Evolutionary conservation across 257 asterid species (phyloP), one percentile per base, ranked within the genome.

Genomic region (Penstemon eatonii): DNA sequence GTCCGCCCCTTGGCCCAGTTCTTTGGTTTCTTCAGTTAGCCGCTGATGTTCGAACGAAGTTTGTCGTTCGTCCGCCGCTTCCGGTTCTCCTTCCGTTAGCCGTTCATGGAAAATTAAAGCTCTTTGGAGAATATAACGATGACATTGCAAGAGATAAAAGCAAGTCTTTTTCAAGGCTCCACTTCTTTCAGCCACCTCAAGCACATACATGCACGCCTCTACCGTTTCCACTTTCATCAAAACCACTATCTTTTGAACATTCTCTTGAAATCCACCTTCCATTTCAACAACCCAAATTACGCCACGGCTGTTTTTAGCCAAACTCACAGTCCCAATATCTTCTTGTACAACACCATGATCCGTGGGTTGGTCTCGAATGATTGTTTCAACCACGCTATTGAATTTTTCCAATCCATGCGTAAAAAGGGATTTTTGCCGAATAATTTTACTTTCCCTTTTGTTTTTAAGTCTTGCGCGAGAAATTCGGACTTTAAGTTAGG

Each of bases 251-350:
- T 60, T 13, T 33, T 60, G 8, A 60, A 60, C 66, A 41, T 41
- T 7, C 39, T 60, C 9, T 41, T 60, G 36, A 41, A 41, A 13
- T 46, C 51, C 46, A 42, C 42, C 51, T 60, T 60, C 51, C 52
- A 60, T 60, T 60, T 60, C 25, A 60, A 15, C 51, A 12, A 12
- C 47, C 52, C 66, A 0, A 42, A 15, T 60, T 60, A 60, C 39
- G 66, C 66, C 0, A 50, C 8, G 1, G n/a, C 11, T 3, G 66
- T 60, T 41, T 60, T 60, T 41, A 60, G 66, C 50, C 66, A 60
- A 1, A 60, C 66, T 38, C 39, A 60, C 25, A 50, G 42, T n/a
- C 66, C 66, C n/a, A 60, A 60, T 42, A 12, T 60, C 66, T 42
- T 60, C 5, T 7, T 60, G 52, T 62, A 62, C 9, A 62, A 62